Conservation (phyloP, 2,329 filamentous ascomycete species). For the Calonectria henricotiae region DNA sequence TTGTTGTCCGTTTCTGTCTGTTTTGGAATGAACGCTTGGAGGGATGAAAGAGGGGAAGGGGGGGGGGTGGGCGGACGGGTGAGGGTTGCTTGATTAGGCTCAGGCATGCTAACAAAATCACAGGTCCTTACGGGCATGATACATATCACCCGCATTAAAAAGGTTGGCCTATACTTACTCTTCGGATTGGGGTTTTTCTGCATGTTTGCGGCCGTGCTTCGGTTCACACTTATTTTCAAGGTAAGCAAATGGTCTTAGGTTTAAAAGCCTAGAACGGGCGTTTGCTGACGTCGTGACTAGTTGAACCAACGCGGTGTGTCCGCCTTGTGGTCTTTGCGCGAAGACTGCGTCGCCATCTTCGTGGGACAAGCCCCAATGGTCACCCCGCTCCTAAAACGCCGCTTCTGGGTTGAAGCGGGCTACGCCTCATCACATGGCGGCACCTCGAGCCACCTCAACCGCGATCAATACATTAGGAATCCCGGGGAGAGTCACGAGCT, state of each 20-base stretch:
- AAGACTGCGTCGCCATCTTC: slow-evolving; percentile 10
- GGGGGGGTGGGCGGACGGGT: too few species aligned
- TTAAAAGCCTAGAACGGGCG: background rate
- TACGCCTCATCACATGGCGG: slow-evolving; percentile 3
- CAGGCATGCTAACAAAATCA: background rate
- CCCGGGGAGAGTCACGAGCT: slow-evolving; percentile 6
- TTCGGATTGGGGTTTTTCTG: slow-evolving; percentile 6
- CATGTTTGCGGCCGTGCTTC: background rate
- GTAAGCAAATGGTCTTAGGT: background rate
- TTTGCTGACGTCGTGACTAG: background rate
- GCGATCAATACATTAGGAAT: slow-evolving; percentile 10
- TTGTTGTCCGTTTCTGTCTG: too few species aligned
- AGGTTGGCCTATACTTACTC: background rate
- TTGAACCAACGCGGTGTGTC: slow-evolving; percentile 10
- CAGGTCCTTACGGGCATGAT: slow-evolving; percentile 1
- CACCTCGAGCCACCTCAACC: slow-evolving; percentile 7
- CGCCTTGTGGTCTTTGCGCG: slow-evolving; percentile 5
- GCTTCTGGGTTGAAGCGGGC: slow-evolving; percentile 2
- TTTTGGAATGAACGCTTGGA: too few species aligned
- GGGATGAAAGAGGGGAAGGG: too few species aligned
- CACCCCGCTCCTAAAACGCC: background rate
- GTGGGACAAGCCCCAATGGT: slow-evolving; percentile 10
- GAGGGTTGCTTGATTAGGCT: too few species aligned
- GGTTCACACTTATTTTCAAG: slow-evolving; percentile 17
- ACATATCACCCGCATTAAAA: background rate